Base-by-base conservation (phyloP, 805 yeast genomes). In the Yarrowia keelungensis region DNA sequence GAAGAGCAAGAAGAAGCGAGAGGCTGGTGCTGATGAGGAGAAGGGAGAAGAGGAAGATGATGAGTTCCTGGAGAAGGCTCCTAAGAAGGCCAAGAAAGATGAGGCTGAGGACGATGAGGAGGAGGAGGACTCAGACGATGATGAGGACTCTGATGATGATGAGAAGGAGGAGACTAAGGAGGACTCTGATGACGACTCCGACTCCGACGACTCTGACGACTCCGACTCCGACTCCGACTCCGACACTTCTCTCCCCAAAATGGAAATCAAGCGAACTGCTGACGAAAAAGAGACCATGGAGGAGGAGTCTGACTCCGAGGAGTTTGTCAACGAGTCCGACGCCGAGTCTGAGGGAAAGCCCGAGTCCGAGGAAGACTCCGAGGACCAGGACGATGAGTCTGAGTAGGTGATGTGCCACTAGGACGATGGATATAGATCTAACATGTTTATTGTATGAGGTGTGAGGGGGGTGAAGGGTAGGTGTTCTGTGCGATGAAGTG, bases 81-180 rank as follows among this genome's bases (percentile, higher is more conserved):
- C 70, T 12, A 61, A 71, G n/a, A 76, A 76, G 22, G 78, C 36
- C 15, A 56, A 74, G 35, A 65, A 71, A 9, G 71, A 72, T 39
- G 76, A 74, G 11, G 78, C 76, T 32, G 80, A 78, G 67, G 81
- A 78, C 53, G 79, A 77, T 68, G 82, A 78, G 50, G 71, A 41
- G 12, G 53, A 26, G 14, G 56, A 64, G 49, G 43, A n/a, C n/a
- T n/a, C n/a, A n/a, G n/a, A 32, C 38, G 59, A 50, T n/a, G 46
- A n/a, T 16, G 39, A 56, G 22, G n/a, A 19, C 36, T 0, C 32
- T 8, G 61, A 41, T 14, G 47, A 39, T 2, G 61, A 54, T 8
- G 10, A 7, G 10, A 36, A 36, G 38, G 2, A 36, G 38, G 38
- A 36, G 38, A 10, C 38, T 36, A 10, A 36, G 38, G 10, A 10